phyloP scores from a whole-genome alignment of 176 grass and related monocot genomes.

The Hsuehochloa calcarea region DNA sequence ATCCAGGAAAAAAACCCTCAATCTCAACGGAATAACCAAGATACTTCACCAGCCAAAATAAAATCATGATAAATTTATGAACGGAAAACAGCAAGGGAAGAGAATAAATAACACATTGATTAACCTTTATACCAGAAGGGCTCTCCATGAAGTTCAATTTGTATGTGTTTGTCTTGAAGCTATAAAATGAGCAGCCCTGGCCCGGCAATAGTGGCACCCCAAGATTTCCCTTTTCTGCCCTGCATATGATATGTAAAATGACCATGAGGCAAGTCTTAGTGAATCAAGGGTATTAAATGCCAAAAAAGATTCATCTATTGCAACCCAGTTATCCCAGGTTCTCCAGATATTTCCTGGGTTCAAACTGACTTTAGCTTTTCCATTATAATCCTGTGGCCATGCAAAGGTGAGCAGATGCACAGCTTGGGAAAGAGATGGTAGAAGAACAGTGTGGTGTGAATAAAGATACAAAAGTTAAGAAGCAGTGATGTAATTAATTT shows the following conservation, averaged over 20 bases:
- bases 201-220: constrained; percentile 85
- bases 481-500: background rate
- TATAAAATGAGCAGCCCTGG: constrained; percentile 87
- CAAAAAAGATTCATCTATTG: background rate
- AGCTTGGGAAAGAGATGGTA: background rate
- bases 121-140: constrained; percentile 87
- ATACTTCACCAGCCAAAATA: constrained; percentile 9
- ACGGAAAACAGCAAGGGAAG: background rate
- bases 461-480: background rate
- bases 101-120: constrained; percentile 19
- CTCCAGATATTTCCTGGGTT: background rate
- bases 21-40: background rate
- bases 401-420: background rate
- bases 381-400: background rate
- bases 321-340: background rate
- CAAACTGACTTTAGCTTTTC: background rate
- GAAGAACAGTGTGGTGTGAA: background rate
- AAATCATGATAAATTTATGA: background rate
- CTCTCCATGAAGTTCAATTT: constrained; percentile 90
- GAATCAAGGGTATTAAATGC: background rate
- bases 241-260: constrained; percentile 22
- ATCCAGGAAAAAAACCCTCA: background rate
- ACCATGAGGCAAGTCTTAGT: background rate
- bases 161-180: constrained; percentile 93
- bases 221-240: constrained; percentile 73